These are phyloP conservation scores for Chytridium lagenaria DNA, from an alignment of 371 early-diverging fungal species.

Conservation along the genomic window DNA sequence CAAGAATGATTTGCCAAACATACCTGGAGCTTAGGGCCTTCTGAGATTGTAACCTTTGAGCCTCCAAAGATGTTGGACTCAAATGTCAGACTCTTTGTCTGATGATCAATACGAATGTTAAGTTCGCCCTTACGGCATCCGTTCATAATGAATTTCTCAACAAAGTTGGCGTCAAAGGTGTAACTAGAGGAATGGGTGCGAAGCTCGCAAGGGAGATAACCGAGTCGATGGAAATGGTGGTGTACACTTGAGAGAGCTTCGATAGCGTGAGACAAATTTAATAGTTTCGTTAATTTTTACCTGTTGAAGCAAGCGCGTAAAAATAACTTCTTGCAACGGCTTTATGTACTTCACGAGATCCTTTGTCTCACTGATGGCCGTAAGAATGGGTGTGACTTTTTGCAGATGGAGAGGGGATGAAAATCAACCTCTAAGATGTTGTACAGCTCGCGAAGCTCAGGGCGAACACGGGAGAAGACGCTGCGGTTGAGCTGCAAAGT, in stretches of 20 bases:
- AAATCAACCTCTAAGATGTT: conserved; percentile 94
- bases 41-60: conserved; percentile 69
- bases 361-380: conserved; percentile 66
- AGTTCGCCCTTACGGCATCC: conserved; percentile 96
- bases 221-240: conserved; percentile 92
- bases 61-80: conserved; percentile 84
- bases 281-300: conserved; percentile 18
- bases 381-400: conserved; percentile 80
- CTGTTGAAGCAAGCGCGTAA: conserved; percentile 94
- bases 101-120: conserved; percentile 92
- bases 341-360: conserved; percentile 87
- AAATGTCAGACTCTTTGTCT: conserved; percentile 87
- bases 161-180: conserved; percentile 82
- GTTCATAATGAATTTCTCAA: conserved; percentile 97
- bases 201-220: conserved; percentile 88
- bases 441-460: conserved; percentile 91
- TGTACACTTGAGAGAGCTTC: conserved; percentile 90
- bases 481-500: conserved; percentile 68
- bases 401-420: conserved; percentile 96
- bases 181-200: conserved; percentile 51
- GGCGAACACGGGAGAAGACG: conserved; percentile 84
- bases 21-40: conserved; percentile 80
- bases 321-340: conserved; percentile 91
- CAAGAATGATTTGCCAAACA: background rate
- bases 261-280: background rate